Evolutionary conservation across 371 early-diverging fungal species (phyloP).

Genomic region (Capillidium heterosporum): DNA sequence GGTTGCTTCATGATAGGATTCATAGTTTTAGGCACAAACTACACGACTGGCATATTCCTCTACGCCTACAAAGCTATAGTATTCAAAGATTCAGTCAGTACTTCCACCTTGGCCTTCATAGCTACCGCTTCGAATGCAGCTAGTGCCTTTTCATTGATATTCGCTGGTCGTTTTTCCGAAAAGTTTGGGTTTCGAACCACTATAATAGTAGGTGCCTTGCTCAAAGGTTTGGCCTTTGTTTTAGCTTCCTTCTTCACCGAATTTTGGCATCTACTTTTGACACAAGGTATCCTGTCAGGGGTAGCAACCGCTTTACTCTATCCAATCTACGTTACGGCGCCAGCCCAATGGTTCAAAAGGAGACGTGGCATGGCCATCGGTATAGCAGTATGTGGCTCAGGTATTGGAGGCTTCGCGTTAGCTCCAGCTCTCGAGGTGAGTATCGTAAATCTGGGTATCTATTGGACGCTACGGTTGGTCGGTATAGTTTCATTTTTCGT

Average conservation of each 20-base stretch:
- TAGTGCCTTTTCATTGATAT: constrained; percentile 15
- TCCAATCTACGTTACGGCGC: constrained; percentile 31
- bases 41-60: constrained; percentile 23
- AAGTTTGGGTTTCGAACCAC: background rate
- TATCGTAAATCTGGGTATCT: background rate
- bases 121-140: constrained; percentile 19
- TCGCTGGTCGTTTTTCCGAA: background rate
- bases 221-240: constrained; percentile 23
- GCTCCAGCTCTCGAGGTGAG: constrained; percentile 15
- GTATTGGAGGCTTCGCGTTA: constrained; percentile 59
- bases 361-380: constrained; percentile 56
- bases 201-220: constrained; percentile 10
- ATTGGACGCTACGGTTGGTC: background rate
- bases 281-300: constrained; percentile 29
- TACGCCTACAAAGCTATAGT: constrained; percentile 15
- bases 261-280: constrained; percentile 31
- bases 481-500: background rate
- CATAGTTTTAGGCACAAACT: constrained; percentile 26
- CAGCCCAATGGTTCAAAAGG: constrained; percentile 56
- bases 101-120: constrained; percentile 20
- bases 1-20: constrained; percentile 31
- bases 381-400: constrained; percentile 52
- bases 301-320: constrained; percentile 28
- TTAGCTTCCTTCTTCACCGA: constrained; percentile 6
- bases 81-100: constrained; percentile 15